Conservation (phyloP, 768 basidiomycete species). For the Hygrophorus pudorinus region DNA sequence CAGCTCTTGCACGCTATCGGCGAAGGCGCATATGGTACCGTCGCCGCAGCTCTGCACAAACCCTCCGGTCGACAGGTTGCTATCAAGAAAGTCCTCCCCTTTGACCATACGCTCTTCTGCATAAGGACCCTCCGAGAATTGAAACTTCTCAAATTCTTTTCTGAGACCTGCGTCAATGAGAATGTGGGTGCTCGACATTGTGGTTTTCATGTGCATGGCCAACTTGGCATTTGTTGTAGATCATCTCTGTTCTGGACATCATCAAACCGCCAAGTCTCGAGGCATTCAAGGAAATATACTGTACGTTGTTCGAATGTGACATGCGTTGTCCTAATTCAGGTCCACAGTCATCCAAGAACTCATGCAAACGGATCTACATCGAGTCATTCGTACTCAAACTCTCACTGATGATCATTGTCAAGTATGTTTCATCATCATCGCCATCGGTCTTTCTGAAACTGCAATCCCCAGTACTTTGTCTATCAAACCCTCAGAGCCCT, state of each 20-base stretch:
- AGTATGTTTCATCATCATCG: slow-evolving; percentile 25
- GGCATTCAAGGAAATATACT: slow-evolving; percentile 82
- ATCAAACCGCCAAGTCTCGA: slow-evolving; percentile 69
- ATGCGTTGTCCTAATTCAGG: slow-evolving; percentile 4
- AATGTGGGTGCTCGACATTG: slow-evolving; percentile 37
- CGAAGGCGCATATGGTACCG: slow-evolving; percentile 86
- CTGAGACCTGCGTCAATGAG: slow-evolving; percentile 70
- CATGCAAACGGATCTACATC: slow-evolving; percentile 87
- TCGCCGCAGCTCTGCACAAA: slow-evolving; percentile 79
- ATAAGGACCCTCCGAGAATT: slow-evolving; percentile 84
- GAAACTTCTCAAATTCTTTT: slow-evolving; percentile 82
- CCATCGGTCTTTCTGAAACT: background rate
- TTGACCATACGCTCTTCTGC: slow-evolving; percentile 90
- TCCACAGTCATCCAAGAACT: slow-evolving; percentile 69
- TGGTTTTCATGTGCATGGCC: slow-evolving; percentile 3
- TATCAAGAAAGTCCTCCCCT: slow-evolving; percentile 92
- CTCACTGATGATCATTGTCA: slow-evolving; percentile 87
- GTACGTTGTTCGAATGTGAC: slow-evolving; percentile 21
- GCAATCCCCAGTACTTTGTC: slow-evolving; percentile 50
- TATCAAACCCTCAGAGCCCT: slow-evolving; percentile 81
- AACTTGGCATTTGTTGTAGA: slow-evolving; percentile 31
- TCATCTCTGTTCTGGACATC: slow-evolving; percentile 89
- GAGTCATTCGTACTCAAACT: slow-evolving; percentile 84
- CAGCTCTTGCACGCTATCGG: slow-evolving; percentile 66
- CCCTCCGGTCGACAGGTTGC: slow-evolving; percentile 79